phyloP scores from a whole-genome alignment of 768 basidiomycete species.

The Trametes elegans region DNA sequence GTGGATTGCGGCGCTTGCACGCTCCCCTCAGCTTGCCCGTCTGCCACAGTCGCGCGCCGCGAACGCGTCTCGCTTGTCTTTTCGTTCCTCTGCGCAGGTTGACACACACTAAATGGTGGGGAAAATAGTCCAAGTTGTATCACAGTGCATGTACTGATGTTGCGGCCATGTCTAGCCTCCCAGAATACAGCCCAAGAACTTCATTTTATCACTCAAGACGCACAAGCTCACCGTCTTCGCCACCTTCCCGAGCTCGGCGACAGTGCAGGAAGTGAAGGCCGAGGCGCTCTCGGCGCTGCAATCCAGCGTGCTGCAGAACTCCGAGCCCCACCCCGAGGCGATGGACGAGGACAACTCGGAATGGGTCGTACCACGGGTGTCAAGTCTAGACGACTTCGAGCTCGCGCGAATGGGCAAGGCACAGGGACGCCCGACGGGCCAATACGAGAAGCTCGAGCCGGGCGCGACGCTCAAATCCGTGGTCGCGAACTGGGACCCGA shows the following conservation, averaged over 20 bases:
- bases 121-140: too few species aligned
- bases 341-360: constrained; percentile 26
- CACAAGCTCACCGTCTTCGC: constrained; percentile 69
- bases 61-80: background rate
- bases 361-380: constrained; percentile 37
- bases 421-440: constrained; percentile 45
- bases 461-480: constrained; percentile 46
- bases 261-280: constrained; percentile 57
- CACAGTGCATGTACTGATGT: too few species aligned
- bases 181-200: constrained; percentile 56
- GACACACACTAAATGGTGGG: background rate
- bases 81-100: too few species aligned
- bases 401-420: constrained; percentile 54
- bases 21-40: background rate
- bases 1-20: constrained; percentile 3
- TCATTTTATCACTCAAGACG: constrained; percentile 69
- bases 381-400: constrained; percentile 54
- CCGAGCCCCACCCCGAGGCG: constrained; percentile 11
- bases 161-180: too few species aligned
- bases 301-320: constrained; percentile 41
- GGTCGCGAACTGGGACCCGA: constrained; percentile 60
- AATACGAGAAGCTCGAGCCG: constrained; percentile 54
- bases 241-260: constrained; percentile 51
- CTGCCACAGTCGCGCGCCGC: constrained; percentile 7
- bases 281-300: constrained; percentile 62